phyloP scores from a whole-genome alignment of 1,139 yeast genomes.

The Debaryomyces robertsiae region DNA sequence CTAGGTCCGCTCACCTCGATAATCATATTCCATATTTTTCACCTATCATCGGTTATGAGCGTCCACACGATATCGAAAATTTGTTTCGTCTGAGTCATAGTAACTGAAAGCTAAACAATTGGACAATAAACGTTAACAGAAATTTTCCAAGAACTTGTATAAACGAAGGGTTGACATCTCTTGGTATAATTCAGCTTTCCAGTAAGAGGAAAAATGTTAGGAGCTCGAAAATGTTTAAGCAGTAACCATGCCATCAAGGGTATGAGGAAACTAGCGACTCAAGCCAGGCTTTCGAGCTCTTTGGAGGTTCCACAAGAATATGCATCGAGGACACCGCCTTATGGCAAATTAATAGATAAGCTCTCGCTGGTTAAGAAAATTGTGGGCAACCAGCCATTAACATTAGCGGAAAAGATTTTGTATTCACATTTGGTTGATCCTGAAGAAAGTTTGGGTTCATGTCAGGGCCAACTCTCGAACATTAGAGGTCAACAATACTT shows the following conservation, averaged over 20 bases:
- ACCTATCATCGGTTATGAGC: slow-evolving; percentile 8
- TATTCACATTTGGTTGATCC: slow-evolving; percentile 90
- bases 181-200: too few species aligned
- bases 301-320: slow-evolving; percentile 58
- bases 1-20: too few species aligned
- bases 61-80: slow-evolving; percentile 3
- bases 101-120: slow-evolving; percentile 8
- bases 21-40: not conserved
- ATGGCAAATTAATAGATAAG: slow-evolving; percentile 68
- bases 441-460: slow-evolving; percentile 65
- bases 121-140: slow-evolving; percentile 4
- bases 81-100: slow-evolving; percentile 4
- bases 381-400: slow-evolving; percentile 72
- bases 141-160: slow-evolving; percentile 2
- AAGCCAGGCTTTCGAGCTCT: slow-evolving; percentile 22
- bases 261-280: slow-evolving; percentile 36
- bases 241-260: slow-evolving; percentile 4
- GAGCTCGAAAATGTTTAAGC: slow-evolving; percentile 5
- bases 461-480: slow-evolving; percentile 49
- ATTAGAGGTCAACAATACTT: slow-evolving; percentile 85
- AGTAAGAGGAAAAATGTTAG: slow-evolving; percentile 1
- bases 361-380: slow-evolving; percentile 63
- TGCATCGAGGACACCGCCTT: slow-evolving; percentile 81
- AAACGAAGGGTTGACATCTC: not conserved
- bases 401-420: slow-evolving; percentile 89